Evolutionary conservation across 371 early-diverging fungal species (phyloP), one percentile per base, ranked within the genome.

Genomic region (Rhizomucor pusillus): DNA sequence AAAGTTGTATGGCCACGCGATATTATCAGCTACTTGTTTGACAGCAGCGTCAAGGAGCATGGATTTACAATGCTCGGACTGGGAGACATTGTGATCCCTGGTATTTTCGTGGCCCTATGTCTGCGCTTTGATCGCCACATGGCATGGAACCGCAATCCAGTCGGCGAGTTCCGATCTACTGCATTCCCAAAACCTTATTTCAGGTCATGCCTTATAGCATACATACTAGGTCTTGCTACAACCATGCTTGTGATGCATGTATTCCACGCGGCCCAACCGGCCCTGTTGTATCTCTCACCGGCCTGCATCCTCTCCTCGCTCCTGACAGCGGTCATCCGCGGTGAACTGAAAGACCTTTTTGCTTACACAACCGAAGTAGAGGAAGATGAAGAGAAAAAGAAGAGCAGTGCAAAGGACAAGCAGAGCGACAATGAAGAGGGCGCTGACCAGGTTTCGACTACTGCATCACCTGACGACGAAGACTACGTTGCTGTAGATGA

Each of bases 221-320:
- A 98, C 61, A 65, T 90, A 19, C 36, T 86, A 11, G 97, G 97
- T 1, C 79, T 98, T 48, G 82, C 83, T 9, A 90, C 92, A 4
- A 97, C 99, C 12, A 90, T 97, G 54, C 70, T 71, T 19, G 94
- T 97, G 35, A 95, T 97, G 95, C 94, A 97, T 63, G 80, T 87
- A n/a, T 97, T 95, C 81, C 82, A 95, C 67, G 92, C 95, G 5
- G 99, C 97, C 9, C 99, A 97, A 84, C 99, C 99, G 3, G 99
- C 99, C 3, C 76, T 98, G 3, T 79, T 98, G 35, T 98, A 98
- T 57, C 86, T 98, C 19, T 93, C 94, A 1, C 98, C 98, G 4
- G 97, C 97, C 3, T 97, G 98, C 63, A 93, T 91, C 56, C 57
- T 96, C 34, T 91, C 98, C 16, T 85, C 84, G 3, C 59, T 96